Conservation (phyloP, 2,329 filamentous ascomycete genomes). For the Leptographium procerum region DNA sequence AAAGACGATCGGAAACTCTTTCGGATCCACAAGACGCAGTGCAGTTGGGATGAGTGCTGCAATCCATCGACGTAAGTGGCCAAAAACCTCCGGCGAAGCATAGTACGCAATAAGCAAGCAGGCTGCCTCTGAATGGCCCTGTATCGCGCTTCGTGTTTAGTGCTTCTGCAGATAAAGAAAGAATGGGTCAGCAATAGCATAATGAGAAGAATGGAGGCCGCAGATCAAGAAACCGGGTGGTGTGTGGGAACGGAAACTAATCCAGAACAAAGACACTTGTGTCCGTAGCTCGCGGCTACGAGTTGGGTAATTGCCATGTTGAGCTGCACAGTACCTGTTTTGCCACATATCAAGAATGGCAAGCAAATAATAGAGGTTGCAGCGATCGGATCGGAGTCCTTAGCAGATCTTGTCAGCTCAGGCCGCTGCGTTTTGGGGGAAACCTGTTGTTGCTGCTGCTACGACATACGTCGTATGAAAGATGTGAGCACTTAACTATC, state of each 20-base stretch:
- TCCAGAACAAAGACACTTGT: not conserved
- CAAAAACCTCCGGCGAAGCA: no score
- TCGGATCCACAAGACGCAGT: not conserved
- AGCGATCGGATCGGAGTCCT: not conserved
- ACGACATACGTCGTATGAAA: no score
- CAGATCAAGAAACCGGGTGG: not conserved
- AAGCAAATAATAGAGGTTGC: not conserved
- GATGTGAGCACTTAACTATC: no score
- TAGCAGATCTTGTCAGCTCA: not conserved
- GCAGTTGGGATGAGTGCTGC: no score
- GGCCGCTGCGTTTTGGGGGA: not conserved
- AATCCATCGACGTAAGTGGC: no score
- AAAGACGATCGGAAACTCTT: not conserved
- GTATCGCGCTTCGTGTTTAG: no score
- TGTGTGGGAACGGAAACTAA: not conserved
- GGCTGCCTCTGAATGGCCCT: not conserved
- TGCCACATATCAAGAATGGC: not conserved
- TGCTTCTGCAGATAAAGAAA: no score
- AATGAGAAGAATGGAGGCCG: not conserved
- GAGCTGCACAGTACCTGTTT: not conserved
- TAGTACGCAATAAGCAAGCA: no score
- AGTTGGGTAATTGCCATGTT: not conserved
- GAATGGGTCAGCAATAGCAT: not conserved
- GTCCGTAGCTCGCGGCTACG: not conserved
- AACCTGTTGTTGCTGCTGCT: no score